Conservation (phyloP, 805 yeast genomes). For the Vanderwaltozyma verrucispora region DNA sequence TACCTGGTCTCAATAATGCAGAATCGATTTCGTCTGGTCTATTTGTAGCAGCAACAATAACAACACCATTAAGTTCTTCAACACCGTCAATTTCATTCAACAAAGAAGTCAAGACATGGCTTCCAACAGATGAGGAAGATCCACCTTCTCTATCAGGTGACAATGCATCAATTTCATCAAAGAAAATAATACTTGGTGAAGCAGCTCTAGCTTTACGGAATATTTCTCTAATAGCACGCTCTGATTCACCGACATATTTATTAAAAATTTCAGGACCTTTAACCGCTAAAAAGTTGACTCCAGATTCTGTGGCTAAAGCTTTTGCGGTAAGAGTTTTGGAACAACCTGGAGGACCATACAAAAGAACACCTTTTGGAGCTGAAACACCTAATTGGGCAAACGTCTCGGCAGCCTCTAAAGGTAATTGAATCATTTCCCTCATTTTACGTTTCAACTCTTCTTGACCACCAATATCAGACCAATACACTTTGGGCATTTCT, state of each 20-base stretch:
- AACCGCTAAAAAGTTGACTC: constrained; percentile 85
- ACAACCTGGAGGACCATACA: constrained; percentile 98
- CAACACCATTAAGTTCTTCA: constrained; percentile 88
- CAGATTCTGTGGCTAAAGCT: constrained; percentile 92
- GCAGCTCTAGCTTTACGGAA: constrained; percentile 93
- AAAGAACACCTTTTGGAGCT: constrained; percentile 86
- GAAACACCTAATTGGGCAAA: constrained; percentile 68
- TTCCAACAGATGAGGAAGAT: constrained; percentile 56
- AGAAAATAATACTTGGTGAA: constrained; percentile 86
- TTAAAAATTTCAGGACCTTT: constrained; percentile 95
- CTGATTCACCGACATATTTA: constrained; percentile 94
- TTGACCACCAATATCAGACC: constrained; percentile 97
- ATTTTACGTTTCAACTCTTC: constrained; percentile 69
- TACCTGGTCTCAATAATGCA: constrained; percentile 89
- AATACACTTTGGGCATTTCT: constrained; percentile 87
- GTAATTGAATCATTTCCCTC: constrained; percentile 85
- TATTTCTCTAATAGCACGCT: constrained; percentile 84
- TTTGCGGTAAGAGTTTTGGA: constrained; percentile 92
- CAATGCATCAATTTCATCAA: constrained; percentile 94
- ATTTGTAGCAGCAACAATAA: constrained; percentile 92
- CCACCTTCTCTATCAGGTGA: constrained; percentile 62
- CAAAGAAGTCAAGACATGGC: constrained; percentile 80
- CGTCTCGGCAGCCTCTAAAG: constrained; percentile 70
- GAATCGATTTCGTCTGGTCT: constrained; percentile 90
- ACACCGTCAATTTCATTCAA: constrained; percentile 96